Percentiles rank a stretch among this genome's conserved stretches.
Evolutionary conservation across 1,284 basidiomycete species (phyloP).

Genomic region (Trametes polyzona): DNA sequence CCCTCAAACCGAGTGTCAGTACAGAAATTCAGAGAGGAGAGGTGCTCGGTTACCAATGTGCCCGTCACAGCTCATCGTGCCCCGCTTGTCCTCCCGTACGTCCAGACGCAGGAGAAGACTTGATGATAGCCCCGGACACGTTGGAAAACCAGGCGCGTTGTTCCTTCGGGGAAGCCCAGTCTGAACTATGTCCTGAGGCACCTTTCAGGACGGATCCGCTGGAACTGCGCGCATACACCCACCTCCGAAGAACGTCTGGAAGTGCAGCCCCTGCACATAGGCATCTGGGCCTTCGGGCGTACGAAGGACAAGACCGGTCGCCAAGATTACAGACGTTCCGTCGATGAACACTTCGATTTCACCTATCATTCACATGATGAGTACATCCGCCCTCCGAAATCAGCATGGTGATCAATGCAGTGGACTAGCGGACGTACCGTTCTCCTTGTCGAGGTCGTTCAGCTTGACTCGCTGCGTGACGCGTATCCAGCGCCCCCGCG

Average conservation of each 20-base stretch:
- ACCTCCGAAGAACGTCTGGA: slow-evolving; percentile 81
- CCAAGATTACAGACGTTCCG: slow-evolving; percentile 52
- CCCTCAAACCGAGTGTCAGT: too few relatives aligned
- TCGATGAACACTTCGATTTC: slow-evolving; percentile 62
- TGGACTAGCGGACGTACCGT: slow-evolving; percentile 41
- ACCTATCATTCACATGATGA: slow-evolving; percentile 39
- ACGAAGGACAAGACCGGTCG: slow-evolving; percentile 48
- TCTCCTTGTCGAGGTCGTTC: slow-evolving; percentile 52
- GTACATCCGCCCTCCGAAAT: too few relatives aligned
- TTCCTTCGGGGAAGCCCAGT: slow-evolving; percentile 68
- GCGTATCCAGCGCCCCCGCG: slow-evolving; percentile 55
- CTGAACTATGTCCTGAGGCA: slow-evolving; percentile 48
- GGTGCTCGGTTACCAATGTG: too few relatives aligned
- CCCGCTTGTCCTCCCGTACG: too few relatives aligned
- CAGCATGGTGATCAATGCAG: background rate
- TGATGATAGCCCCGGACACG: slow-evolving; percentile 49
- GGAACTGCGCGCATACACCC: slow-evolving; percentile 15
- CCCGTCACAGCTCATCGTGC: slow-evolving; percentile 21
- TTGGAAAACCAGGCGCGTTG: slow-evolving; percentile 70
- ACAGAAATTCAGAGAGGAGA: too few relatives aligned
- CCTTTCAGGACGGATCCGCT: background rate
- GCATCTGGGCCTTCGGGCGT: slow-evolving; percentile 40
- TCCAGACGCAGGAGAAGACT: too few relatives aligned
- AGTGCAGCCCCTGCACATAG: slow-evolving; percentile 61
- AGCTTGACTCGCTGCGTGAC: slow-evolving; percentile 67